Evolutionary conservation across 2,329 filamentous ascomycete species (phyloP).

Genomic region (Xylariaceae sp.): DNA sequence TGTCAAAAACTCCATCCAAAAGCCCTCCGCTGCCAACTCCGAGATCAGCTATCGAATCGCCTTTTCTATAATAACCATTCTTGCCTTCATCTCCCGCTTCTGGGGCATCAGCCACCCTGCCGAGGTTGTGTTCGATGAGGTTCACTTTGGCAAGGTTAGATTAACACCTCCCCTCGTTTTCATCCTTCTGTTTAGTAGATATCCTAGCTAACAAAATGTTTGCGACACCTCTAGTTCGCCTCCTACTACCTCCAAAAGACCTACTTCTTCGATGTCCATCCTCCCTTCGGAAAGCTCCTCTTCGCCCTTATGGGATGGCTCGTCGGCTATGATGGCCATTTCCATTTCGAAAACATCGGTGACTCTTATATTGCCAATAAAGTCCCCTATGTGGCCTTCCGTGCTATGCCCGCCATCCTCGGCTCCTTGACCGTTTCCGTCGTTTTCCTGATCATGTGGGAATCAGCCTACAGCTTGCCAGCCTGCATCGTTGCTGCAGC

Average conservation of each 20-base stretch:
- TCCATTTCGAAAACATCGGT: conserved; percentile 98
- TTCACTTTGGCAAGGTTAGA: conserved; percentile 96
- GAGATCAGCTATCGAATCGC: conserved; percentile 84
- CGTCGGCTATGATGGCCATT: conserved; percentile 93
- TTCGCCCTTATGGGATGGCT: conserved; percentile 97
- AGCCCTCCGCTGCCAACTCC: conserved; percentile 39
- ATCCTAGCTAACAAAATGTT: conserved; percentile 10
- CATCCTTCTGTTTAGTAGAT: not conserved
- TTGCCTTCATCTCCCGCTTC: conserved; percentile 90
- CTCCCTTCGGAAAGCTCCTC: conserved; percentile 94
- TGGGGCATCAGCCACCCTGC: conserved; percentile 94
- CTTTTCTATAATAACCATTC: conserved; percentile 68
- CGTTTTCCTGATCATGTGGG: conserved; percentile 98
- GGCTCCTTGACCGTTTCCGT: conserved; percentile 92
- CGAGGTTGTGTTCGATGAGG: conserved; percentile 97
- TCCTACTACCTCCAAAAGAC: conserved; percentile 89
- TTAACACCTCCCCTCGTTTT: not conserved
- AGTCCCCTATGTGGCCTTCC: conserved; percentile 94
- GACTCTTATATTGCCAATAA: conserved; percentile 97
- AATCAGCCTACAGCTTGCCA: conserved; percentile 94
- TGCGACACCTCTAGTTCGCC: conserved; percentile 51
- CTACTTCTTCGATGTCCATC: conserved; percentile 99
- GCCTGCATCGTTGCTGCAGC: conserved; percentile 84
- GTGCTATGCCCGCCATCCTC: conserved; percentile 85
- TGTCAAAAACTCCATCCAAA: conserved; percentile 40